Evolutionary conservation across 2,329 filamentous ascomycete species (phyloP).

Genomic region (Fusarium azukiicola): DNA sequence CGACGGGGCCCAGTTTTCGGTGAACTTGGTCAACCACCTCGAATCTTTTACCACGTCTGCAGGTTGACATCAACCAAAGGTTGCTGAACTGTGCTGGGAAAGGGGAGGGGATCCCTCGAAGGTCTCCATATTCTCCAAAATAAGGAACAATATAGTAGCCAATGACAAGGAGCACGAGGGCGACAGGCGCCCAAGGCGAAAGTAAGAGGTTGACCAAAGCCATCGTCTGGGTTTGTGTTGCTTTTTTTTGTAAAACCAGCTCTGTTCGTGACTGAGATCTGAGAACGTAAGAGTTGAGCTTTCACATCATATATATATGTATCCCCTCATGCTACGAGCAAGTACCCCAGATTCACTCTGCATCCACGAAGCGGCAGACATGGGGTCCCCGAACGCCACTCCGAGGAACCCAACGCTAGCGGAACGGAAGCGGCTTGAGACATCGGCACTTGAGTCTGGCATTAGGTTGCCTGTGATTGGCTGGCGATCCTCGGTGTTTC

Average conservation of each 20-base stretch:
- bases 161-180: conserved; percentile 31
- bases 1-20: conserved; percentile 86
- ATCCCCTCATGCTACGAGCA: background rate
- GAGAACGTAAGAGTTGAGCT: background rate
- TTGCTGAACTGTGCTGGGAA: conserved; percentile 85
- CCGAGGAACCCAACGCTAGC: conserved; percentile 23
- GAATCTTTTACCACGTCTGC: conserved; percentile 83
- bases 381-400: conserved; percentile 5
- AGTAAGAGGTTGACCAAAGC: conserved; percentile 43
- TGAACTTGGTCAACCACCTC: conserved; percentile 84
- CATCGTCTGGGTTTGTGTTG: conserved; percentile 28
- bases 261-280: background rate
- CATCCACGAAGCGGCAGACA: background rate
- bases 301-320: conserved; percentile 10
- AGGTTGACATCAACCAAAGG: conserved; percentile 87
- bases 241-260: background rate
- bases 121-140: conserved; percentile 73
- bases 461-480: background rate
- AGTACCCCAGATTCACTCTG: conserved; percentile 11
- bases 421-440: conserved; percentile 21
- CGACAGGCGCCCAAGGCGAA: conserved; percentile 47
- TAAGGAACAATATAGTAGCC: conserved; percentile 62
- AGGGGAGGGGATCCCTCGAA: conserved; percentile 80
- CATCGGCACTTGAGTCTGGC: conserved; percentile 7
- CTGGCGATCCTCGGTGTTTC: background rate